A percentile compares a stretch with the other conserved stretches of the same genome.
Evolutionary conservation across 2,329 filamentous ascomycete genomes (phyloP).

Genomic region (Trichoderma citrinoviride): DNA sequence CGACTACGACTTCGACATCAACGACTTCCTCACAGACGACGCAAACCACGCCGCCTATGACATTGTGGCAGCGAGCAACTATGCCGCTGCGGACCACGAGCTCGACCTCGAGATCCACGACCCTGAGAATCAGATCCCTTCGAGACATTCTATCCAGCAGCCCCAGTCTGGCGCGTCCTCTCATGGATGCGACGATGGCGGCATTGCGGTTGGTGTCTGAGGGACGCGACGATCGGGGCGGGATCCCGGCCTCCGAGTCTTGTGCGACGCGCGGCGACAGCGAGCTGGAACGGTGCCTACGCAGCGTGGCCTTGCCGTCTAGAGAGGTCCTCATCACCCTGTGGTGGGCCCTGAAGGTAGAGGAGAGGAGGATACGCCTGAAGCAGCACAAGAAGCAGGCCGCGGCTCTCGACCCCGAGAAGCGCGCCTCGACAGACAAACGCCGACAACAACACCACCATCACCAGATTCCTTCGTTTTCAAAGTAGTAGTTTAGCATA

Average conservation of each 20-base stretch:
- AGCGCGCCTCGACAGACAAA: slow-evolving; percentile 26
- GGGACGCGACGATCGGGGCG: slow-evolving; percentile 49
- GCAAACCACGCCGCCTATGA: slow-evolving; percentile 45
- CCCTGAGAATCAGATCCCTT: slow-evolving; percentile 60
- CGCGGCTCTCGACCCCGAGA: slow-evolving; percentile 28
- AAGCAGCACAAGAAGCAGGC: slow-evolving; percentile 23
- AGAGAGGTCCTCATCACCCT: slow-evolving; percentile 49
- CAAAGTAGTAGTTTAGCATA: slow-evolving; percentile 26
- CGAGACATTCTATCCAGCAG: slow-evolving; percentile 69
- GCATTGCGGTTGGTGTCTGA: slow-evolving; percentile 70
- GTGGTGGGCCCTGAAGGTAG: slow-evolving; percentile 45
- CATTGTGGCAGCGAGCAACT: slow-evolving; percentile 48
- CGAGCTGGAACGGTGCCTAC: slow-evolving; percentile 39
- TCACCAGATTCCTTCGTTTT: slow-evolving; percentile 28
- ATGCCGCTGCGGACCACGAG: slow-evolving; percentile 53
- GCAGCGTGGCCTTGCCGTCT: slow-evolving; percentile 43
- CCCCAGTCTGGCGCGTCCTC: slow-evolving; percentile 70
- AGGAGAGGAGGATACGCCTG: slow-evolving; percentile 38
- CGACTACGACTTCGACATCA: slow-evolving; percentile 50
- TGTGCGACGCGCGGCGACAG: slow-evolving; percentile 39
- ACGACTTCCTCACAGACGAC: slow-evolving; percentile 56
- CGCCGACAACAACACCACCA: slow-evolving; percentile 13
- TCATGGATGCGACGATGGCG: slow-evolving; percentile 70
- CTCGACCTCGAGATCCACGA: slow-evolving; percentile 53
- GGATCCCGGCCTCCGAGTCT: slow-evolving; percentile 35